These are phyloP conservation scores for Falciphora oryzae DNA, from an alignment of 2,329 filamentous ascomycete species.

Conservation along the genomic window DNA sequence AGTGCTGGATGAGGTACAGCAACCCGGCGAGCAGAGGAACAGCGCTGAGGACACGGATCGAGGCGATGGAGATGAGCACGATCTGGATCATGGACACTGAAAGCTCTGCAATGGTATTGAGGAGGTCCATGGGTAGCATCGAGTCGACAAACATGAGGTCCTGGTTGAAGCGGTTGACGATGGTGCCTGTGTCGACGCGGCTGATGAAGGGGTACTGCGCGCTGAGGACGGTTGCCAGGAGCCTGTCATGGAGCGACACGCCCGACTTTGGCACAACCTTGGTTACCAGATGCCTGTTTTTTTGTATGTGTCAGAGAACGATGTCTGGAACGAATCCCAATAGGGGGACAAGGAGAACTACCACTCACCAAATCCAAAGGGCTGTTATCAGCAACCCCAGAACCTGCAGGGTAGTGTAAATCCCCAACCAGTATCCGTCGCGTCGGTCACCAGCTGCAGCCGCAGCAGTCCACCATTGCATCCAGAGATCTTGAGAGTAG, in stretches of 20 bases:
- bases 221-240: slow-evolving; percentile 9
- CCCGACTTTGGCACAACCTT: slow-evolving; percentile 3
- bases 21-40: slow-evolving; percentile 39
- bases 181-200: slow-evolving; percentile 17
- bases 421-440: slow-evolving; percentile 5
- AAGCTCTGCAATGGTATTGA: slow-evolving; percentile 8
- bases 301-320: not conserved
- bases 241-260: not conserved
- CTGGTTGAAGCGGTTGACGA: slow-evolving; percentile 19
- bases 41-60: not conserved
- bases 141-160: slow-evolving; percentile 19
- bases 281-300: slow-evolving; percentile 3
- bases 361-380: not conserved
- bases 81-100: slow-evolving; percentile 9
- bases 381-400: not conserved
- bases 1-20: slow-evolving; percentile 46
- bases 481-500: slow-evolving; percentile 7
- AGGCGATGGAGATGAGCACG: not conserved
- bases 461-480: slow-evolving; percentile 7
- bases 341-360: not conserved
- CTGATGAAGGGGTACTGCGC: slow-evolving; percentile 17
- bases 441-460: not conserved
- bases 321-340: not conserved
- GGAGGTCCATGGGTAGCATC: slow-evolving; percentile 16
- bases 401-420: not conserved